Conservation (phyloP, 1,139 yeast species). For the Candida albicans region DNA sequence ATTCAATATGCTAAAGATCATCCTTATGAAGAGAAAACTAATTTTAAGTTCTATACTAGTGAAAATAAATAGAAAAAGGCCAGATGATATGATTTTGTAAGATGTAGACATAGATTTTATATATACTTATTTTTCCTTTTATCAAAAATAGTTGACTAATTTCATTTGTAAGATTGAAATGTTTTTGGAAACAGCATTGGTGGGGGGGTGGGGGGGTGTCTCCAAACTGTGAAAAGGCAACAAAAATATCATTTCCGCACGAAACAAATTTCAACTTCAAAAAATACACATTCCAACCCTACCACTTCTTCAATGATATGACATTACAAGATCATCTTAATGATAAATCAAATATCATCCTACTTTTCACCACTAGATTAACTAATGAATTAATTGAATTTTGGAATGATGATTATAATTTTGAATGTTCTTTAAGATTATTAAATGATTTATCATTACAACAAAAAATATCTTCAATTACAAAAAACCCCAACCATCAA, state of each 20-base stretch:
- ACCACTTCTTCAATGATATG: too few relatives aligned
- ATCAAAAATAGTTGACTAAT: too few relatives aligned
- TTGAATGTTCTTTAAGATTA: constrained; percentile 34
- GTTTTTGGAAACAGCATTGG: too few relatives aligned
- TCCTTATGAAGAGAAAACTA: constrained; percentile 21
- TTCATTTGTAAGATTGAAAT: too few relatives aligned
- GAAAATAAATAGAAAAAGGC: constrained; percentile 8
- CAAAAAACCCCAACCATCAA: constrained; percentile 27
- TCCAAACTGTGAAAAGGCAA: too few relatives aligned
- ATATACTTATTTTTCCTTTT: too few relatives aligned
- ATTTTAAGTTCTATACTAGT: constrained; percentile 12
- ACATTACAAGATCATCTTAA: background rate
- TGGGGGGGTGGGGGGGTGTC: too few relatives aligned
- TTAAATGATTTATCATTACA: constrained; percentile 36
- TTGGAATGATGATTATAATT: constrained; percentile 35
- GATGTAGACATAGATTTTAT: too few relatives aligned
- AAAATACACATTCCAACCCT: too few relatives aligned
- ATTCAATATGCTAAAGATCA: constrained; percentile 29
- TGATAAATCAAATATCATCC: constrained; percentile 1
- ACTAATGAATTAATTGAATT: constrained; percentile 14
- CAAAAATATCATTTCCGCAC: too few relatives aligned
- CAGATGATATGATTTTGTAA: too few relatives aligned
- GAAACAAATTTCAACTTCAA: too few relatives aligned
- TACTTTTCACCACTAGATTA: constrained; percentile 2
- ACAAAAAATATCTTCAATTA: constrained; percentile 30